These are phyloP conservation scores for Salvia splendens DNA, from an alignment of 257 asterid species.

Conservation along the genomic window DNA sequence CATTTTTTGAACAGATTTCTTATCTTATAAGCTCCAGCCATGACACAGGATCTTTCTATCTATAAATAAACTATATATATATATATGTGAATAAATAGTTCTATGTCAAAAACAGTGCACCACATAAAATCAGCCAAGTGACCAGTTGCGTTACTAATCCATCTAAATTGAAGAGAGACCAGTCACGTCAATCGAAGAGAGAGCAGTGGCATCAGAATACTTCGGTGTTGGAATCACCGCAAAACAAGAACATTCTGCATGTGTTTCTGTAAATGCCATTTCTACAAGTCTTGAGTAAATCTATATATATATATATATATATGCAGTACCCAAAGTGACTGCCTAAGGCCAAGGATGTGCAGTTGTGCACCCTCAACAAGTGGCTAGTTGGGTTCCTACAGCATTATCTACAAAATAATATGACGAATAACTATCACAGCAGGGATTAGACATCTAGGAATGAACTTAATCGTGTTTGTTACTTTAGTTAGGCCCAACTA, in stretches of 20 bases:
- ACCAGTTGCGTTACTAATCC: not conserved
- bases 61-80: not conserved
- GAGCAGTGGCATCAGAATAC: no score
- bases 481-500: not conserved
- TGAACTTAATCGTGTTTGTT: not conserved
- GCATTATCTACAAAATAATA: constrained; percentile 2
- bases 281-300: not conserved
- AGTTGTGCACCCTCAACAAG: constrained; percentile 7
- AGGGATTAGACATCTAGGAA: not conserved
- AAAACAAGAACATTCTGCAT: constrained; percentile 3
- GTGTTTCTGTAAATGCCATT: not conserved
- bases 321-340: constrained; percentile 5
- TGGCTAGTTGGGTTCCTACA: not conserved
- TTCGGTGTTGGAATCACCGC: not conserved
- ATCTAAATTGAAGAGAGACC: not conserved
- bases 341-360: not conserved
- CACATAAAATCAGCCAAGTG: constrained; percentile 18
- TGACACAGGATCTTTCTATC: not conserved
- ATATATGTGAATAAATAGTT: not conserved
- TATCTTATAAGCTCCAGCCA: not conserved
- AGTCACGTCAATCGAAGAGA: not conserved
- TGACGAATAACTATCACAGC: not conserved
- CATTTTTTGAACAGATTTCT: not conserved
- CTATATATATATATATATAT: not conserved
- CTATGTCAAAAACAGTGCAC: not conserved